Conservation (phyloP, 78 protist species). For the Guillardia theta region DNA sequence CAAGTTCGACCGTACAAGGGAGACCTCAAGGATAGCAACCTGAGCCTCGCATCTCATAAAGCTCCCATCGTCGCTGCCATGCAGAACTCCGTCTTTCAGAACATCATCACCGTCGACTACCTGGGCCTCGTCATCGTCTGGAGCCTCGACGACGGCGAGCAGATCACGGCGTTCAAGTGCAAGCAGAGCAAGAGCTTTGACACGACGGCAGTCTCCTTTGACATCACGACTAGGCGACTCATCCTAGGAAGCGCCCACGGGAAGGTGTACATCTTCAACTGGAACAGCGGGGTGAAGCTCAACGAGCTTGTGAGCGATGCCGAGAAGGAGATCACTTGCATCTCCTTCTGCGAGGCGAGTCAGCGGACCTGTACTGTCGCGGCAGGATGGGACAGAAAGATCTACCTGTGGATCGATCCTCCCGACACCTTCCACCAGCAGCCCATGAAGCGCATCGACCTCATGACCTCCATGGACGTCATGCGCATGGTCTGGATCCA, state of each 20-base stretch:
- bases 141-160: not conserved
- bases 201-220: not conserved
- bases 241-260: not conserved
- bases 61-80: not conserved
- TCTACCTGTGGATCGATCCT: not conserved
- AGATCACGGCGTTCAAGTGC: not conserved
- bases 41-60: not conserved
- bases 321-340: not conserved
- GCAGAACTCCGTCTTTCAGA: not conserved
- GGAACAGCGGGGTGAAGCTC: not conserved
- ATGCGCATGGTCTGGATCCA: not conserved
- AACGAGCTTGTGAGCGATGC: not conserved
- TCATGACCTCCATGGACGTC: not conserved
- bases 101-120: not conserved
- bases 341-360: not conserved
- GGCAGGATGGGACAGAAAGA: not conserved
- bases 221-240: not conserved
- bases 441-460: not conserved
- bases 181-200: not conserved
- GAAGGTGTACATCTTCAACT: not conserved
- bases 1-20: not conserved
- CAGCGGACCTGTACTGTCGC: not conserved
- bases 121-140: not conserved
- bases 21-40: not conserved
- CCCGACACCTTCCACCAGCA: not conserved